Conservation (phyloP, 352 stramenopile genomes). For the Globisporangium paddicum region DNA sequence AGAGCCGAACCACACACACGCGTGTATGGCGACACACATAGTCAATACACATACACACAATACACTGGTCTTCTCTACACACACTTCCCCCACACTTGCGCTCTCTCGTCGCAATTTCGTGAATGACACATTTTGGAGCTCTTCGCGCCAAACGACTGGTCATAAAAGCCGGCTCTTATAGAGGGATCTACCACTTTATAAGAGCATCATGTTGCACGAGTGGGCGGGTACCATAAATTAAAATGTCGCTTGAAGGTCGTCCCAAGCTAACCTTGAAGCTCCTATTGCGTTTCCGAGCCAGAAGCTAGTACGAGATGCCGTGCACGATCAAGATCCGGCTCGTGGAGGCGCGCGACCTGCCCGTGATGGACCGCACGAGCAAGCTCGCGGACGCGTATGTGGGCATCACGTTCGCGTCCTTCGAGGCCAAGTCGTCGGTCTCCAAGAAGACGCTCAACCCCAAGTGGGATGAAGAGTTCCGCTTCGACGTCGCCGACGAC, state of each 20-base stretch:
- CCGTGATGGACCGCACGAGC: conserved; percentile 77
- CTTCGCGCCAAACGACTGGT: background rate
- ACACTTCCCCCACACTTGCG: background rate
- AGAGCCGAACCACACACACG: conserved; percentile 17
- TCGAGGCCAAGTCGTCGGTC: conserved; percentile 86
- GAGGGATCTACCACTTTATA: background rate
- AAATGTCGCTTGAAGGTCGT: conserved; percentile 13
- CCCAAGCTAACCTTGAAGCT: background rate
- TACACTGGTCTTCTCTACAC: background rate
- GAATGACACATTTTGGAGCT: no score
- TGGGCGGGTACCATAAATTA: background rate
- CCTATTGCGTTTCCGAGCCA: background rate
- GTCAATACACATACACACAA: background rate
- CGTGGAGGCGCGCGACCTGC: conserved; percentile 85
- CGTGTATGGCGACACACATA: background rate
- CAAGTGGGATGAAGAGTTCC: conserved; percentile 98
- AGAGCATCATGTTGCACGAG: conserved; percentile 3
- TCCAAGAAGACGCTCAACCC: conserved; percentile 94
- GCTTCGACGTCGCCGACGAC: conserved; percentile 98
- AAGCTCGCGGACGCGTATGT: conserved; percentile 87
- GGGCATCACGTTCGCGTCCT: conserved; percentile 82
- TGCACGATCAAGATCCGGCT: conserved; percentile 91
- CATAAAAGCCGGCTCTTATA: conserved; percentile 2
- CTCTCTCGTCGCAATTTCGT: background rate
- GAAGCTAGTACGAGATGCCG: conserved; percentile 68